Evolutionary conservation across 2,329 filamentous ascomycete species (phyloP), one percentile per base, ranked within the genome.

Genomic region (Eurotiales sp.): DNA sequence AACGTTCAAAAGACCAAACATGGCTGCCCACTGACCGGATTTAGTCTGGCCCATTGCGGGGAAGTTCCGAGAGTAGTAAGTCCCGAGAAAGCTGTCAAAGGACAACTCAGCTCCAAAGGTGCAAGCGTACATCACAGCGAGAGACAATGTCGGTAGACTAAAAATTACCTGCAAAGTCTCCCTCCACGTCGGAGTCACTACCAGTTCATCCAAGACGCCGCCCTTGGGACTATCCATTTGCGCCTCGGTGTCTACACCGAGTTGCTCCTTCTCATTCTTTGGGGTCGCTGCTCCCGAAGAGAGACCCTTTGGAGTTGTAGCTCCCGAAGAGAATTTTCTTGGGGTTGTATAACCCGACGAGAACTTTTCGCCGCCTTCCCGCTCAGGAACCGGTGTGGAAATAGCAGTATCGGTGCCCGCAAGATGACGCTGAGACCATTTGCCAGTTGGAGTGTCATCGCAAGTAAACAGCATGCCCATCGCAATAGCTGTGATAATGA

Each of bases 401-500:
- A 10, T 27, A 10, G 25, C 25, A 5, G 25, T 27, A 10, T 10
- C 25, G 5, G 25, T 27, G 10, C 5, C 25, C 25, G 5, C 25
- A 39, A 81, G 72, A 46, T 83, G 77, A 25, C 89, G 83, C 34
- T 92, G 85, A 6, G 81, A 80, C 90, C 90, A 96, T 57, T 82
- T 84, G 29, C 91, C 90, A 0, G 83, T 87, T 0, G 90, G 90
- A 0, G 88, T 91, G 63, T 96, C 90, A 1, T 87, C 83, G 62
- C 88, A 91, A 12, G 88, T 72, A 21, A 90, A 64, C 3, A 95
- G 69, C 72, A 95, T 85, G 14, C 76, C 72, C n/a, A 87, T 61
- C 11, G 84, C 87, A 6, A 84, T 82, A 21, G 69, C 63, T 11
- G 85, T 76, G 65, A 92, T 86, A 58, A 92, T 79, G 59, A 91